Evolutionary conservation across 768 basidiomycete genomes (phyloP).

Genomic region (Epithele typhae): DNA sequence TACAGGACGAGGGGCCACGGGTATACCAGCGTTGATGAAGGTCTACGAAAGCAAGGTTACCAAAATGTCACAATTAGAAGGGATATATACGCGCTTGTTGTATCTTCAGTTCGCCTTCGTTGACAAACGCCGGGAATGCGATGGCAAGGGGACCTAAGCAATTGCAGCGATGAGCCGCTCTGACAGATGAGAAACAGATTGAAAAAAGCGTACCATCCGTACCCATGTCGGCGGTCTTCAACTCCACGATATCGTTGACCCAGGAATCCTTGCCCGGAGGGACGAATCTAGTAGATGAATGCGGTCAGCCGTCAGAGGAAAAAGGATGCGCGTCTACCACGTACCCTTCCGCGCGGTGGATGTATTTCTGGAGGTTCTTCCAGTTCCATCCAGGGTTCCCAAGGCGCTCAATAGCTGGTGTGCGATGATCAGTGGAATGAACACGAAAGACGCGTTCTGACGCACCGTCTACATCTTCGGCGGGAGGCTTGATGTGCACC

Average conservation of each 20-base stretch:
- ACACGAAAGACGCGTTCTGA: neutral
- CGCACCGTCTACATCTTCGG: constrained; percentile 22
- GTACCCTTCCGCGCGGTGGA: constrained; percentile 21
- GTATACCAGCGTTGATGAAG: constrained; percentile 14
- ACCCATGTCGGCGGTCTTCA: constrained; percentile 19
- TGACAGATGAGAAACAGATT: too few relatives aligned
- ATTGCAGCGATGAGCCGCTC: too few relatives aligned
- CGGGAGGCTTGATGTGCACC: constrained; percentile 20
- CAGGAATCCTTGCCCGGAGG: constrained; percentile 8
- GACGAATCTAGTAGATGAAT: constrained; percentile 9
- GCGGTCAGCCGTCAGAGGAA: too few relatives aligned
- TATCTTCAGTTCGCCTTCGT: constrained; percentile 13
- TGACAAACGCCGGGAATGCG: constrained; percentile 14
- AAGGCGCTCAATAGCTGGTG: constrained; percentile 20
- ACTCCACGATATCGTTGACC: neutral
- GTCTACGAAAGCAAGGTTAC: constrained; percentile 6
- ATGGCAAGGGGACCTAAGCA: constrained; percentile 15
- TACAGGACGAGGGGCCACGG: constrained; percentile 12
- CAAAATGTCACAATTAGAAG: neutral
- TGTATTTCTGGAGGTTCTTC: constrained; percentile 17
- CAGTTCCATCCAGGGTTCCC: constrained; percentile 27
- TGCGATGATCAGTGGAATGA: neutral
- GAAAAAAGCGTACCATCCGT: constrained; percentile 10
- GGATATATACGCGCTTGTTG: constrained; percentile 9
- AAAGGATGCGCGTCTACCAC: neutral